phyloP scores from a whole-genome alignment of 2,329 filamentous ascomycete genomes.

The Diplocarpon rosae region DNA sequence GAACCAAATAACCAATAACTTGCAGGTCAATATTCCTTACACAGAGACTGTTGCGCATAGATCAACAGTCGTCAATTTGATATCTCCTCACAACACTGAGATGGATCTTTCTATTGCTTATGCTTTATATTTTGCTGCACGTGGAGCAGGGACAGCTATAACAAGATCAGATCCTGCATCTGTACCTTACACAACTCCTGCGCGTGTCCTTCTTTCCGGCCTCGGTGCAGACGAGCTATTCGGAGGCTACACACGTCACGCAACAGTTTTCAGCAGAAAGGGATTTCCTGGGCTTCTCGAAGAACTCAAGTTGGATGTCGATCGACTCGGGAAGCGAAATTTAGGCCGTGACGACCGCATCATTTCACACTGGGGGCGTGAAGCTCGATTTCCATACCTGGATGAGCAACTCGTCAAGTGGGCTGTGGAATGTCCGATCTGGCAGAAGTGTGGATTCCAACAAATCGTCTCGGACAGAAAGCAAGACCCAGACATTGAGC shows the following conservation, averaged over 20 bases:
- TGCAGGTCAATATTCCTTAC: constrained; percentile 70
- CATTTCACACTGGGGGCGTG: constrained; percentile 79
- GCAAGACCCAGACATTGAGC: constrained; percentile 43
- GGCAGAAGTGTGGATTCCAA: constrained; percentile 81
- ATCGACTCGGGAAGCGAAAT: constrained; percentile 83
- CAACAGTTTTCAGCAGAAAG: constrained; percentile 57
- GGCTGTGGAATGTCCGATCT: constrained; percentile 63
- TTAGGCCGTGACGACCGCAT: constrained; percentile 87
- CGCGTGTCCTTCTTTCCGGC: constrained; percentile 80
- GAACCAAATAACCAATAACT: not conserved
- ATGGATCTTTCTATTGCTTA: constrained; percentile 95
- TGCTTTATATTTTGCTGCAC: constrained; percentile 89
- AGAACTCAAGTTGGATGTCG: constrained; percentile 77
- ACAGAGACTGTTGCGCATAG: constrained; percentile 60
- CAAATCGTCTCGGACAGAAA: constrained; percentile 17
- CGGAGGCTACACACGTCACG: constrained; percentile 81
- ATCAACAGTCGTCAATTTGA: constrained; percentile 59
- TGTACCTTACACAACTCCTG: constrained; percentile 50
- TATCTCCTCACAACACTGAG: constrained; percentile 90
- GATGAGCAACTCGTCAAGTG: constrained; percentile 80
- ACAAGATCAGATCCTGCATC: constrained; percentile 8
- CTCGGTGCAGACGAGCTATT: constrained; percentile 95
- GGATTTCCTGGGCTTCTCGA: constrained; percentile 64
- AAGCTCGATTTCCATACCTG: constrained; percentile 82
- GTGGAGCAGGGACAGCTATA: constrained; percentile 44